phyloP scores from a whole-genome alignment of 75 land plant genomes.

The Pseudotsuga menziesii region DNA sequence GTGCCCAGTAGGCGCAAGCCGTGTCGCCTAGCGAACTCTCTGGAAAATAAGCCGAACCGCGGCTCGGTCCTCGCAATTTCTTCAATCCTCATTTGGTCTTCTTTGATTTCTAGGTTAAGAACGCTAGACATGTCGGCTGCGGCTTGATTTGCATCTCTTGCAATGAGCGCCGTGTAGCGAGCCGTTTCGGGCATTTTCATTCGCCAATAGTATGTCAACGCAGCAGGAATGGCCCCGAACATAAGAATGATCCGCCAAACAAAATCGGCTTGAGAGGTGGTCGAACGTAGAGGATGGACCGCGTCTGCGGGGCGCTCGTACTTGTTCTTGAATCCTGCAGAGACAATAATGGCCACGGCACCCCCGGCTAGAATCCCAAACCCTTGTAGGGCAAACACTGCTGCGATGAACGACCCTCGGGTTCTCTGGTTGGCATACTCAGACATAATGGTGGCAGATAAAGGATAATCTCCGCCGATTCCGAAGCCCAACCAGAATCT shows the following conservation, averaged over 20 bases:
- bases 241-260: constrained; percentile 41
- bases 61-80: background rate
- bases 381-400: constrained; percentile 55
- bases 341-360: constrained; percentile 25
- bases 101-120: constrained; percentile 16
- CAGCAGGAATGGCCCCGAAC: constrained; percentile 41
- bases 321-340: constrained; percentile 21
- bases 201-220: constrained; percentile 41
- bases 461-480: constrained; percentile 48
- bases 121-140: constrained; percentile 44
- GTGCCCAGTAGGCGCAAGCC: constrained; percentile 35
- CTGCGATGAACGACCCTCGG: constrained; percentile 42
- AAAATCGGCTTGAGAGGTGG: constrained; percentile 24
- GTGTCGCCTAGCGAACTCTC: constrained; percentile 28
- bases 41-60: constrained; percentile 25
- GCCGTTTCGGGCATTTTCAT: constrained; percentile 59
- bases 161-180: constrained; percentile 51
- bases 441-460: constrained; percentile 38
- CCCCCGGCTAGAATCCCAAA: constrained; percentile 54
- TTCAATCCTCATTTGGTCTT: background rate
- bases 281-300: constrained; percentile 17
- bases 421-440: constrained; percentile 44
- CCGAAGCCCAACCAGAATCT: constrained; percentile 59
- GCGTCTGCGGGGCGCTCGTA: too few species aligned
- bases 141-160: constrained; percentile 32